A percentile compares a stretch with the other conserved stretches of the same genome.
Evolutionary conservation across 768 basidiomycete genomes (phyloP).

Genomic region (Tricholoma bakamatsutake): DNA sequence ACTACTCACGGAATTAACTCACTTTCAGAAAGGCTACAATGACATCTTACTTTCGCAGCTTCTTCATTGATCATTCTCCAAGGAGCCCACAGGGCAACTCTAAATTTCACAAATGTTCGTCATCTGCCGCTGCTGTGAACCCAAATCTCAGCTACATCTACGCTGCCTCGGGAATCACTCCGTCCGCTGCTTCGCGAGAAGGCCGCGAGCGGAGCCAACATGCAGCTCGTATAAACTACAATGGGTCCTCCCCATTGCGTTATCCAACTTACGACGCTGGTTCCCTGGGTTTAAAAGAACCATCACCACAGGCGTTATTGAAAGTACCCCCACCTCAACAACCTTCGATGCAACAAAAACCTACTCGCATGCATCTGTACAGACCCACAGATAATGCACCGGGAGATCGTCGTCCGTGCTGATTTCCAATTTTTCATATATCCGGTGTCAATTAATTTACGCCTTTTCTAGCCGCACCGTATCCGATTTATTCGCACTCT

Average conservation of each 20-base stretch:
- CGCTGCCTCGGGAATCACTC: slow-evolving; percentile 26
- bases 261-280: slow-evolving; percentile 30
- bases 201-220: slow-evolving; percentile 33
- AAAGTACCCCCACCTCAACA: slow-evolving; percentile 9
- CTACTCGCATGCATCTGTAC: slow-evolving; percentile 31
- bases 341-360: not conserved
- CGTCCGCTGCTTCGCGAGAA: slow-evolving; percentile 29
- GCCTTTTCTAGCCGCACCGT: slow-evolving; percentile 13
- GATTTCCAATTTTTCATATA: slow-evolving; percentile 2
- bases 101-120: slow-evolving; percentile 39
- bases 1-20: not conserved
- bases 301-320: slow-evolving; percentile 7
- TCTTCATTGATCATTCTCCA: slow-evolving; percentile 14
- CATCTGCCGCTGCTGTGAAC: slow-evolving; percentile 21
- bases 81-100: slow-evolving; percentile 19
- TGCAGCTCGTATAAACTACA: slow-evolving; percentile 27
- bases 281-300: slow-evolving; percentile 15
- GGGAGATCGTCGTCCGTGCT: slow-evolving; percentile 37
- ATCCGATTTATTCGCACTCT: slow-evolving; percentile 19
- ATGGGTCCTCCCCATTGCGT: slow-evolving; percentile 34
- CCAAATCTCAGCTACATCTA: slow-evolving; percentile 36
- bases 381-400: slow-evolving; percentile 39
- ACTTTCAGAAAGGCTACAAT: slow-evolving; percentile 20
- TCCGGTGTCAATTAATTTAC: slow-evolving; percentile 7
- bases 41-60: slow-evolving; percentile 45